Evolutionary conservation across 2,329 filamentous ascomycete genomes (phyloP).

Genomic region (Aspergillaceae sp.): DNA sequence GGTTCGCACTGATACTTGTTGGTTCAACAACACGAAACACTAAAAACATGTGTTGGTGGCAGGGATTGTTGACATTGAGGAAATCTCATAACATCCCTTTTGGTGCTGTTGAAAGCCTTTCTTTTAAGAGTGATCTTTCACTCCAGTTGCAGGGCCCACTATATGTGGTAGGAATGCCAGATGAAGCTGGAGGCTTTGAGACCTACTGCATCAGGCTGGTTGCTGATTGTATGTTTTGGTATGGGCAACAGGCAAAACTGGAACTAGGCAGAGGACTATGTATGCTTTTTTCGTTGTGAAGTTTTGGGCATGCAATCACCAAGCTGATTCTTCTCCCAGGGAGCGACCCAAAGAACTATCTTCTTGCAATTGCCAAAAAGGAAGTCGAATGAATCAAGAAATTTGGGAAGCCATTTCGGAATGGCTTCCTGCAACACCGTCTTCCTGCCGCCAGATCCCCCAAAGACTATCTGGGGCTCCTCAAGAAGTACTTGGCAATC

Average conservation of each 20-base stretch:
- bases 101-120: too few relatives aligned
- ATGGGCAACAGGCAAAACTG: slow-evolving; percentile 11
- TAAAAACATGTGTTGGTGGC: slow-evolving; percentile 10
- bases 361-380: slow-evolving; percentile 6
- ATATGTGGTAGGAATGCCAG: slow-evolving; percentile 7
- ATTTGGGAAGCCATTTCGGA: slow-evolving; percentile 13
- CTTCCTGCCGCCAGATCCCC: slow-evolving; percentile 9
- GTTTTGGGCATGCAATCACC: too few relatives aligned
- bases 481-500: slow-evolving; percentile 15
- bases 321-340: slow-evolving; percentile 6
- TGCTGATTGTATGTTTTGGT: slow-evolving; percentile 22
- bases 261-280: slow-evolving; percentile 16
- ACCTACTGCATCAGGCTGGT: slow-evolving; percentile 14
- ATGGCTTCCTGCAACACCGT: slow-evolving; percentile 15
- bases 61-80: slow-evolving; percentile 14
- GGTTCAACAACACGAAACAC: slow-evolving; percentile 12
- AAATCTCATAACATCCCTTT: neutral
- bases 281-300: slow-evolving; percentile 6
- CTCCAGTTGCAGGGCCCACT: slow-evolving; percentile 6
- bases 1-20: slow-evolving; percentile 9
- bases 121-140: slow-evolving; percentile 4
- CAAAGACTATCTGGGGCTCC: slow-evolving; percentile 11
- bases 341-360: slow-evolving; percentile 12
- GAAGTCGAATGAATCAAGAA: slow-evolving; percentile 11
- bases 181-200: slow-evolving; percentile 7